These are phyloP conservation scores for Glonium stellatum DNA, from an alignment of 495 filamentous ascomycete genomes.

Conservation along the genomic window DNA sequence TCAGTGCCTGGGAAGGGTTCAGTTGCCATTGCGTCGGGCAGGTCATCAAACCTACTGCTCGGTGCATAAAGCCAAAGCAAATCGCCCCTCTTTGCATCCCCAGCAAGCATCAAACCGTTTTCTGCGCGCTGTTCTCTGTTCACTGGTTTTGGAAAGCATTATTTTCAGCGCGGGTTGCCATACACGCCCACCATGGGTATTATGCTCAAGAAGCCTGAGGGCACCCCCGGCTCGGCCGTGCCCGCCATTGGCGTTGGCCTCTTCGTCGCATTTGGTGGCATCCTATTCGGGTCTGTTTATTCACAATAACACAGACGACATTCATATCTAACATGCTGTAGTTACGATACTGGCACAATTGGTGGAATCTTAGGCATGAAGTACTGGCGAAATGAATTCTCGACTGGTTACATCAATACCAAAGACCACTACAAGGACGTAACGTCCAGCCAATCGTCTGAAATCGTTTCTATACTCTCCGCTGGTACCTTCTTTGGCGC, in stretches of 20 bases:
- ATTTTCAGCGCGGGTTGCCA: not conserved
- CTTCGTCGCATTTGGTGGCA: conserved; percentile 82
- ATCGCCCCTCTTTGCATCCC: not conserved
- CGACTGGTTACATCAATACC: conserved; percentile 45
- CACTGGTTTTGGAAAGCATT: not conserved
- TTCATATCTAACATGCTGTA: conserved; percentile 24
- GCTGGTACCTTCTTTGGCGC: conserved; percentile 86
- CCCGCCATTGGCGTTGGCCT: conserved; percentile 80
- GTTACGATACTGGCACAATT: conserved; percentile 84
- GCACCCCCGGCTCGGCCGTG: conserved; percentile 44
- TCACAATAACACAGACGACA: not conserved
- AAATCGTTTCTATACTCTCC: conserved; percentile 66
- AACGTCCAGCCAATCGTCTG: conserved; percentile 55
- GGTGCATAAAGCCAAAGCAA: not conserved
- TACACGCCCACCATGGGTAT: conserved; percentile 26
- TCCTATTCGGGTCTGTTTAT: conserved; percentile 67
- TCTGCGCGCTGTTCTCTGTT: not conserved
- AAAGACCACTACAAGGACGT: conserved; percentile 40
- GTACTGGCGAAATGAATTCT: conserved; percentile 66
- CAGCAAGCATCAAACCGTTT: not conserved
- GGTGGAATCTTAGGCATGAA: conserved; percentile 75
- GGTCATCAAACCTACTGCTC: not conserved
- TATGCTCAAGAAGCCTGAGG: conserved; percentile 43
- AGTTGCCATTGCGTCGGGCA: not conserved
- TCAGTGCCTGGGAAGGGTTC: not conserved